Percentiles rank a stretch among this genome's conserved stretches.
These are phyloP conservation scores for Rubia balearica DNA, from an alignment of 305 asterid species.

Conservation along the genomic window DNA sequence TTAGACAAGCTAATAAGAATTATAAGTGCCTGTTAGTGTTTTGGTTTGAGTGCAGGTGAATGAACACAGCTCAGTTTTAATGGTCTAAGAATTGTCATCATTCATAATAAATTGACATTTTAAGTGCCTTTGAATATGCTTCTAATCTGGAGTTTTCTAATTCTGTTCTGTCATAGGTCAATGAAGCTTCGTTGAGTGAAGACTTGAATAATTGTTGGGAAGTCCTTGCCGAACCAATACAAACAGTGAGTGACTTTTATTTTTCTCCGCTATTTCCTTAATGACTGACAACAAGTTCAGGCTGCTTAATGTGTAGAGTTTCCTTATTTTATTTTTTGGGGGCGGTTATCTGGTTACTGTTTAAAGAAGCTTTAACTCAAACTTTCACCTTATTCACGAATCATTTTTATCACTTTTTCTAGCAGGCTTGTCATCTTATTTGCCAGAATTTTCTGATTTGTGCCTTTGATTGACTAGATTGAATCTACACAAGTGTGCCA, in stretches of 20 bases:
- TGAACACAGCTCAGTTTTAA: no score
- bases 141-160: conserved; percentile 6
- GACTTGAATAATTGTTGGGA: conserved; percentile 81
- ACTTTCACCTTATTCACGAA: not conserved
- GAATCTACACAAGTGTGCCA: not conserved
- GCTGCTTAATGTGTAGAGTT: not conserved
- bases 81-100: not conserved
- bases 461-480: not conserved
- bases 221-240: conserved; percentile 95
- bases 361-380: not conserved
- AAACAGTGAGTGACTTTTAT: conserved; percentile 53
- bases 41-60: not conserved
- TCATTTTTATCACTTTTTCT: not conserved
- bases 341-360: not conserved
- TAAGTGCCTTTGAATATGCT: not conserved
- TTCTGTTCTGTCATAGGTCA: conserved; percentile 39
- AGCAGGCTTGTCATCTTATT: not conserved
- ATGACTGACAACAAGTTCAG: not conserved
- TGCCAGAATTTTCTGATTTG: not conserved
- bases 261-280: not conserved
- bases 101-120: not conserved
- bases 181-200: conserved; percentile 49
- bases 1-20: no score
- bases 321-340: not conserved
- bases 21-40: no score